Conservation (phyloP, 768 basidiomycete species). For the Pisolithus tinctorius region DNA sequence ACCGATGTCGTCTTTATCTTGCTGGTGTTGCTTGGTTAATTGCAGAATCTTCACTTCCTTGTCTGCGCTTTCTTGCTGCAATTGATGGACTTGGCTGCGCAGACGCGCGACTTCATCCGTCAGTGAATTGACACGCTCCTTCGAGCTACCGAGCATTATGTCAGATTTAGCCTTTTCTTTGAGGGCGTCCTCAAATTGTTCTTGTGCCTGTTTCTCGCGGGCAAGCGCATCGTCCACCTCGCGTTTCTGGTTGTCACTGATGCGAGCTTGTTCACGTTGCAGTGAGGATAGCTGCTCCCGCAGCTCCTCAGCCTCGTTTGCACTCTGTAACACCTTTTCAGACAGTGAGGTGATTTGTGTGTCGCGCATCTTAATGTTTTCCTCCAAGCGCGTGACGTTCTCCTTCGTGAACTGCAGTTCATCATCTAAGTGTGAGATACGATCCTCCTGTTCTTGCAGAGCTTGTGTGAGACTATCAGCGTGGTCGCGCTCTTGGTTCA, state of each 20-base stretch:
- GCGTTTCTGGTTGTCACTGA: conserved; percentile 41
- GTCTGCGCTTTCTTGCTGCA: conserved; percentile 78
- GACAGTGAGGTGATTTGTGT: conserved; percentile 45
- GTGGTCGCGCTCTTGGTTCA: conserved; percentile 48
- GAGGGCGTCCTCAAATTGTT: conserved; percentile 42
- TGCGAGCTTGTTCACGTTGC: conserved; percentile 48
- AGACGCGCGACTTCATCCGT: conserved; percentile 56
- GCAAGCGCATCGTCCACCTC: conserved; percentile 16
- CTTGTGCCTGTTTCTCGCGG: conserved; percentile 6
- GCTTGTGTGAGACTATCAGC: conserved; percentile 39
- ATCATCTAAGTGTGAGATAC: conserved; percentile 43
- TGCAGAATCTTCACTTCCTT: conserved; percentile 78
- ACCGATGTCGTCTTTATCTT: conserved; percentile 70
- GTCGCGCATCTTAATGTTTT: conserved; percentile 50
- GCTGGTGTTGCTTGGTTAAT: conserved; percentile 55
- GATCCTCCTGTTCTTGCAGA: conserved; percentile 49
- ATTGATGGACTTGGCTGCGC: conserved; percentile 54
- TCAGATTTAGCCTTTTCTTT: conserved; percentile 52
- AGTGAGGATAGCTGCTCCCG: conserved; percentile 49
- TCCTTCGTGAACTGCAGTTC: conserved; percentile 53
- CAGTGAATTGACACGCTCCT: conserved; percentile 43
- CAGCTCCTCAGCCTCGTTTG: conserved; percentile 46
- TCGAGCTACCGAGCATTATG: conserved; percentile 39
- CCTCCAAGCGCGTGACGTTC: conserved; percentile 48
- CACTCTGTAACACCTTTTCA: conserved; percentile 39